A percentile compares a stretch with the other conserved stretches of the same genome.
Conservation (phyloP, 1,284 basidiomycete species). For the Rhodotorula sp. region DNA sequence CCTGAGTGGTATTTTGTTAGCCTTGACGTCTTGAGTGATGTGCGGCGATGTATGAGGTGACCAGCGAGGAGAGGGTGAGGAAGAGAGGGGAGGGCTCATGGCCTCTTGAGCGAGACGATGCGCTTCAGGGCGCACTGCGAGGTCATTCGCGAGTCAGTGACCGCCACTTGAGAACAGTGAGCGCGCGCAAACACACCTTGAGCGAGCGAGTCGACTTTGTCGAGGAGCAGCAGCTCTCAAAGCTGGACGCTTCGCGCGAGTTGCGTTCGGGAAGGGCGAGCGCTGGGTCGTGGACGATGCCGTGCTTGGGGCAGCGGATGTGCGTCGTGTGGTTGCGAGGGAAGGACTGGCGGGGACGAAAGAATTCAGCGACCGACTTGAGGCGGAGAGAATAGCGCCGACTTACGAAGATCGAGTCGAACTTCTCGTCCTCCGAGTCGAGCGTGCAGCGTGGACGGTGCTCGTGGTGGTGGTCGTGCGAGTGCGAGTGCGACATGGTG, state of each 20-base stretch:
- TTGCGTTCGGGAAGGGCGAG: conserved; percentile 30
- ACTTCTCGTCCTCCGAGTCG: background rate
- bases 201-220: conserved; percentile 2
- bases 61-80: background rate
- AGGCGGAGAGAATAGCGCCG: no score
- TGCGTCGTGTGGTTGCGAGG: conserved; percentile 17
- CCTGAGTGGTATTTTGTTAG: background rate
- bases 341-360: conserved; percentile 13
- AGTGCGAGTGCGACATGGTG: background rate
- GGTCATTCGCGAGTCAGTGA: background rate
- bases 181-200: background rate
- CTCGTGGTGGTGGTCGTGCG: background rate
- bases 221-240: background rate
- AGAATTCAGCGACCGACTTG: background rate
- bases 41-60: background rate
- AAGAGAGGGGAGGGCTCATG: background rate
- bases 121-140: conserved; percentile 1
- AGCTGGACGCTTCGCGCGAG: background rate
- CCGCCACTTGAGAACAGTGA: no score
- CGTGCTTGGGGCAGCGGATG: conserved; percentile 26
- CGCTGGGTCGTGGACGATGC: conserved; percentile 27
- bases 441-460: background rate
- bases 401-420: background rate
- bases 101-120: background rate
- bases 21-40: background rate